phyloP scores from a whole-genome alignment of 495 filamentous ascomycete species.

The Penicillium lagena region DNA sequence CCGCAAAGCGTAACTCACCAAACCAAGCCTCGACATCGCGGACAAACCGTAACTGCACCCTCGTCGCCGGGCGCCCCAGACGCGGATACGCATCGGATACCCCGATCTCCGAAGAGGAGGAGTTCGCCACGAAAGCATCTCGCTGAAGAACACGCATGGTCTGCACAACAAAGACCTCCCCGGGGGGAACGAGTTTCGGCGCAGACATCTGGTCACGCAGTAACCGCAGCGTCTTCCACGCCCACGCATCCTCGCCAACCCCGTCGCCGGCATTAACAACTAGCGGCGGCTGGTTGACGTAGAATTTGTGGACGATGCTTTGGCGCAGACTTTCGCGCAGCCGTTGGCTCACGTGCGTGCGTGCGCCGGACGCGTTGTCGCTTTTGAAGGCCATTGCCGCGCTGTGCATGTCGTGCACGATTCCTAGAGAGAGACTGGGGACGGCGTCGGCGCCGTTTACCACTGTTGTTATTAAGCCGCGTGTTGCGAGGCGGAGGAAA shows the following conservation, averaged over 20 bases:
- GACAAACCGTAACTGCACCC: constrained; percentile 60
- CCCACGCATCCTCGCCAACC: constrained; percentile 62
- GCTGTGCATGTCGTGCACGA: constrained; percentile 69
- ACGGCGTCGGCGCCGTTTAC: constrained; percentile 70
- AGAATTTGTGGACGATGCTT: constrained; percentile 40
- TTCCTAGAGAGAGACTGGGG: constrained; percentile 66
- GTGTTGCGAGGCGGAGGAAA: constrained; percentile 61
- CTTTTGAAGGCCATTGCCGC: constrained; percentile 66
- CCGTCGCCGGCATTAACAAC: constrained; percentile 38
- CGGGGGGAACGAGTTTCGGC: constrained; percentile 66
- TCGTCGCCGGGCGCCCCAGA: constrained; percentile 55
- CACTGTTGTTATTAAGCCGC: constrained; percentile 70
- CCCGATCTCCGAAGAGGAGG: background rate
- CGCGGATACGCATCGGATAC: constrained; percentile 24
- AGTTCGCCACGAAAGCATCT: constrained; percentile 43
- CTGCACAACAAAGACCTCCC: constrained; percentile 70
- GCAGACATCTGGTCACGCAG: constrained; percentile 63
- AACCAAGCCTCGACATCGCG: constrained; percentile 61
- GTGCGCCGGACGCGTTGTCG: constrained; percentile 53
- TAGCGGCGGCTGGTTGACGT: constrained; percentile 38
- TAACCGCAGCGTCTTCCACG: constrained; percentile 59
- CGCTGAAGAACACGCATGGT: constrained; percentile 53
- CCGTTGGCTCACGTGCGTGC: constrained; percentile 56
- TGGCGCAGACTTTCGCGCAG: constrained; percentile 57
- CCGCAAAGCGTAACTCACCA: constrained; percentile 63